These are phyloP conservation scores for Mikania micrantha DNA, from an alignment of 129 eudicot genomes.

Conservation along the genomic window DNA sequence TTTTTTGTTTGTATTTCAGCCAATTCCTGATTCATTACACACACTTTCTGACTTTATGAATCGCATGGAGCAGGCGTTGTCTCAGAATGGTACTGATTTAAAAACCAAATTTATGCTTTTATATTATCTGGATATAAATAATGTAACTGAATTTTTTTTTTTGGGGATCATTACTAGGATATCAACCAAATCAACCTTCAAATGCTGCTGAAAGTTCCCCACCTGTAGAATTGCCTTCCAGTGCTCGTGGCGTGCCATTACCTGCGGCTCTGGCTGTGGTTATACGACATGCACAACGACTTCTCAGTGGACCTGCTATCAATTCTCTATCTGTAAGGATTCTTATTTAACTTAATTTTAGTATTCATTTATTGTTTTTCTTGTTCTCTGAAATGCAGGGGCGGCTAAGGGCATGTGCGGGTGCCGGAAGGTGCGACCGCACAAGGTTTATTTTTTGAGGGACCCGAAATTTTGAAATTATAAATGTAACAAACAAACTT, in stretches of 20 bases:
- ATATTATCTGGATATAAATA: background rate
- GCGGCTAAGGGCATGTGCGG: too few relatives aligned
- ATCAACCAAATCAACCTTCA: slow-evolving; percentile 47
- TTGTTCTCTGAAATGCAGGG: too few relatives aligned
- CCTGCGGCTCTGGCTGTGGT: slow-evolving; percentile 62
- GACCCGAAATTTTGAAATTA: too few relatives aligned
- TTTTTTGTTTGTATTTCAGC: slow-evolving; percentile 40
- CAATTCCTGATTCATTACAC: slow-evolving; percentile 83
- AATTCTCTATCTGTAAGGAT: slow-evolving; percentile 79
- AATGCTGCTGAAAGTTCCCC: slow-evolving; percentile 27
- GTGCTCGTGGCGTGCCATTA: slow-evolving; percentile 58
- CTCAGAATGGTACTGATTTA: slow-evolving; percentile 48
- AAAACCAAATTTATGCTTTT: background rate
- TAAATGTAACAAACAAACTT: too few relatives aligned
- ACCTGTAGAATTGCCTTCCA: slow-evolving; percentile 46
- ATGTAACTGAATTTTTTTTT: background rate
- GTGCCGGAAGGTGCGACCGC: too few relatives aligned
- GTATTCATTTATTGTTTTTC: background rate
- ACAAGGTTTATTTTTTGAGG: too few relatives aligned
- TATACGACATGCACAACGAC: slow-evolving; percentile 64
- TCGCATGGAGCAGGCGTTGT: slow-evolving; percentile 74
- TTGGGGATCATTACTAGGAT: slow-evolving; percentile 29
- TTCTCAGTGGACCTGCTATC: slow-evolving; percentile 55
- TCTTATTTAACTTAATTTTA: slow-evolving; percentile 14
- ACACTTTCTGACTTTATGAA: slow-evolving; percentile 76